Evolutionary conservation across 2,329 filamentous ascomycete genomes (phyloP), one percentile per base, ranked within the genome.

Genomic region (Botrytis deweyae): DNA sequence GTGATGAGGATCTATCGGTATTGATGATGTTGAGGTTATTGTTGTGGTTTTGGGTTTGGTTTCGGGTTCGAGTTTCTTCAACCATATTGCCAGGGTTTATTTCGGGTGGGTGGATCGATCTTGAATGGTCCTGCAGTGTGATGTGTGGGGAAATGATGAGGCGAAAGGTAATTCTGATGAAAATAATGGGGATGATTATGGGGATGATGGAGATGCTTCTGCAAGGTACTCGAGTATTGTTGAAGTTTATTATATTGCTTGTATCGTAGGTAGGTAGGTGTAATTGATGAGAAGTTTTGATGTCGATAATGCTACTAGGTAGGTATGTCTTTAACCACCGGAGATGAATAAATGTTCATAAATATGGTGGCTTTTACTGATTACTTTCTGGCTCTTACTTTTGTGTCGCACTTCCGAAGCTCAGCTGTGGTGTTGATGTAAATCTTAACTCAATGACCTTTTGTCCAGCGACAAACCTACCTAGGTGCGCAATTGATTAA

Each of bases 1-100:
- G 46, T 22, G 65, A 68, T 25, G 65, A 33, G 9, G 65, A 42
- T 3, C 38, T 29, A 18, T 20, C 7, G 25, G 16, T 42, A 16
- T 29, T 68, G 36, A 40, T 40, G 16, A 40, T 55, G 46, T 72
- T 73, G 22, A 49, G 58, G 18, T 55, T 52, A 22, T 33, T 33
- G 33, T 33, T 33, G 33, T 33, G 33, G 33, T 33, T 33, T 33
- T 33, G 33, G 33, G 2, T 33, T 33, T 33, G 33, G 33, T 33
- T 52, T 25, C 72, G 70, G 59, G 72, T 72, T 49, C 22, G 22
- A 49, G 58, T 16, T 59, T 72, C 61, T 20, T 72, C 70, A 20
- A 74, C 64, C 52, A 58, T 58, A 9, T 58, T 58, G n/a, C 52
- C 52, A 58, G 52, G 52, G 36, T n/a, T 63, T 40, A n/a, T 29